A percentile compares a stretch with the other conserved stretches of the same genome.
Evolutionary conservation across 2,329 filamentous ascomycete genomes (phyloP).

Genomic region (Hymenotorrendiella dingleyae): DNA sequence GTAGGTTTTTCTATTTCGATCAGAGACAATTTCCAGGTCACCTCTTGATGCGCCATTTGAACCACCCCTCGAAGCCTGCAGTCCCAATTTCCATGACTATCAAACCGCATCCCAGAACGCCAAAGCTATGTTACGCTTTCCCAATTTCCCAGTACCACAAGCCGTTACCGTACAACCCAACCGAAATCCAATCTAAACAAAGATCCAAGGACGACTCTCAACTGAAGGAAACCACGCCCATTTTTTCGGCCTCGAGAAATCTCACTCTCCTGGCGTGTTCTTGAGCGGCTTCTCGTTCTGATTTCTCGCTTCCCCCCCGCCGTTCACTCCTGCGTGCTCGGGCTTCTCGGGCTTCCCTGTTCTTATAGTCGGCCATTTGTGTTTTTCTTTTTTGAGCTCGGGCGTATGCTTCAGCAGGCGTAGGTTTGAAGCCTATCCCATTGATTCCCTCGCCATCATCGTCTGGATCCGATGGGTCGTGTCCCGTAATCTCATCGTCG

Average conservation of each 20-base stretch:
- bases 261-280: conserved; percentile 24
- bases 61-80: too few relatives aligned
- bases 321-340: conserved; percentile 49
- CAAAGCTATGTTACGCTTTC: too few relatives aligned
- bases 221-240: conserved; percentile 1
- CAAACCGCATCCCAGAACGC: too few relatives aligned
- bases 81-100: too few relatives aligned
- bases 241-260: conserved; percentile 14
- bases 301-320: conserved; percentile 32
- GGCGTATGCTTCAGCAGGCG: conserved; percentile 52
- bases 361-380: conserved; percentile 57
- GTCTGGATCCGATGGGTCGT: conserved; percentile 58
- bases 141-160: too few relatives aligned
- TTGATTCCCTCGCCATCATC: conserved; percentile 64
- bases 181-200: too few relatives aligned
- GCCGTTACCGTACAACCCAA: too few relatives aligned
- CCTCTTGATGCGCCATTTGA: too few relatives aligned
- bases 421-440: conserved; percentile 61
- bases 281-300: conserved; percentile 14
- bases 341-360: conserved; percentile 56
- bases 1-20: too few relatives aligned
- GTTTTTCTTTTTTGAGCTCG: conserved; percentile 51
- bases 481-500: conserved; percentile 62
- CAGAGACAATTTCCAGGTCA: too few relatives aligned
- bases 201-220: too few relatives aligned